Base-by-base conservation (phyloP, 768 basidiomycete species). In the Strobilomyces confusus region DNA sequence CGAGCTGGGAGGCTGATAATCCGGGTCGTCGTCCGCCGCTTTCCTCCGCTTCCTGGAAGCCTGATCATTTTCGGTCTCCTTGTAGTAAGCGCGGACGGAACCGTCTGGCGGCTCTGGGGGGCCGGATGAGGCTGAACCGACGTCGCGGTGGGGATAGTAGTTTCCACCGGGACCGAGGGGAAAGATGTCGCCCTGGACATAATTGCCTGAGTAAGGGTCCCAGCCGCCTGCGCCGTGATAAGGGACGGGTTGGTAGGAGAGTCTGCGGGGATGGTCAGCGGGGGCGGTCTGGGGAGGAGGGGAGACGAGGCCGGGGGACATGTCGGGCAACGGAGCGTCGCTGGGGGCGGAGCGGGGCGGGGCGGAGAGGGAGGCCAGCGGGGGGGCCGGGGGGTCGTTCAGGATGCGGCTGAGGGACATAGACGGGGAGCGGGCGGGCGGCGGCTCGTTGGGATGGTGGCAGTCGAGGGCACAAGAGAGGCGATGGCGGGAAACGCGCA, bases 371-470 rank as follows among this genome's bases (percentile, higher is more conserved):
- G 73, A 61, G 30, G 68, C 68, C 51, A 69, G 63, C 34, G 60
- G 55, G 20, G 75, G 73, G 30, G 75, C 70, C 40, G 85, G 79
- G 58, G 87, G 83, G 72, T 89, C 82, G 72, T 90, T 90, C 72
- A 90, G 82, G 57, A 90, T 89, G 60, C 82, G 79, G 62, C 82
- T 83, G 69, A 90, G 81, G 47, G 88, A 89, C 87, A 90, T 90
- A 15, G 34, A 14, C 14, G 34, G 34, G 34, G 34, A 36, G 34
- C 15, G 70, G 55, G 62, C 38, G 38, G 19, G 38, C 19, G 38
- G 38, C 6, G 41, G 49, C 34, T 36, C 34, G 34, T 15, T 36
- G 34, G 15, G 14, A 61, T 61, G 54, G 53, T 57, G 58, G 61
- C 51, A 55, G 57, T 49, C 44, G 60, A 41, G 42, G 42, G 17